Evolutionary conservation across 2,329 filamentous ascomycete genomes (phyloP), one percentile per base, ranked within the genome.

Genomic region (Cladosporium sphaerospermum): DNA sequence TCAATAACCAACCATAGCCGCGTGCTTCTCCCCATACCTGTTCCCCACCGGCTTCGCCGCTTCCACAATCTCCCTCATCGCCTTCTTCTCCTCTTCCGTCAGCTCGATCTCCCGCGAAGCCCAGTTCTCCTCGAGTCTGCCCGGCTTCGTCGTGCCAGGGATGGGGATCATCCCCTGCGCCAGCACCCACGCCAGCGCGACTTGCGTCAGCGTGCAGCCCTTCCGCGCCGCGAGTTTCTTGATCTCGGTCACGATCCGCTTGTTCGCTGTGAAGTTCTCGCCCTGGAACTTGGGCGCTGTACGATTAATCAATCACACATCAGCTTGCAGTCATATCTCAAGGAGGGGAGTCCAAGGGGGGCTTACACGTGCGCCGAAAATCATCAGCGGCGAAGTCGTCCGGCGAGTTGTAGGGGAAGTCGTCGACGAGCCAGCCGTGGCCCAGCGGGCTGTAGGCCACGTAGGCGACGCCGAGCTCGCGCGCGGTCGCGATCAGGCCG

Each of bases 381-480:
- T 80, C 77, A 32, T 72, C 71, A 10, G 32, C 31, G 3, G 48
- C 32, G 13, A 51, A 51, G 34, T 51, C 48, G 1, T 51, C 48
- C 5, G 48, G 48, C 4, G 16, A 36, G 13, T 41, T 77, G 33
- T 54, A 67, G 9, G 75, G 75, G 59, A 78, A 67, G 54, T 75
- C 62, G 1, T 78, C 77, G 0, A 76, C 75, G 42, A 82, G 59
- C 69, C 78, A 76, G 1, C 81, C 81, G 28, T 78, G 73, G 7
- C 84, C 82, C 0, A 89, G 72, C 1, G 87, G 86, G 37, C 83
- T 84, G 69, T 88, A 89, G 0, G 83, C 84, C 42, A 88, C 69
- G 43, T 89, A 69, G 0, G 84, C 82, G 56, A 90, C 87, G 42
- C 74, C 70, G 46, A 85, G 67, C 58, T 78, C 74, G 9, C 73